Conservation (phyloP, 2,329 filamentous ascomycete species). For the Claviceps paspali region DNA sequence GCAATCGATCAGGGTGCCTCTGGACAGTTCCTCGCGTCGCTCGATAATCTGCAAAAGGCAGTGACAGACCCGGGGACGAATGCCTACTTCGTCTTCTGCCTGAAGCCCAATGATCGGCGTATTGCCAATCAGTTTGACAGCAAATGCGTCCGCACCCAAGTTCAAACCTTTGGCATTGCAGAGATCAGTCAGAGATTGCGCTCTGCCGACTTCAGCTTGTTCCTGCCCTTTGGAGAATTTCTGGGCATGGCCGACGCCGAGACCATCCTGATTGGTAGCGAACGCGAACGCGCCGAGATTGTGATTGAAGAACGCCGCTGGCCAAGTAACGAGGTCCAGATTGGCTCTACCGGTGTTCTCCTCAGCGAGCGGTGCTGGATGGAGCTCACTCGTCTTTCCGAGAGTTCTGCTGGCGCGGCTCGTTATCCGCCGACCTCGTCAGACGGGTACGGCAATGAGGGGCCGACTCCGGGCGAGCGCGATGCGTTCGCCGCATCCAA, state of each 20-base stretch:
- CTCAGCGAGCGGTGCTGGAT: constrained; percentile 93
- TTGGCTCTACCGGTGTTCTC: constrained; percentile 88
- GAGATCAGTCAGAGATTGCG: constrained; percentile 90
- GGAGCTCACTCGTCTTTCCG: constrained; percentile 64
- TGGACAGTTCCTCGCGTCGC: constrained; percentile 75
- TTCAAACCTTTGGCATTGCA: constrained; percentile 90
- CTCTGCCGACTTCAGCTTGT: constrained; percentile 89
- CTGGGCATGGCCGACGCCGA: constrained; percentile 76
- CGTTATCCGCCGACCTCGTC: constrained; percentile 30
- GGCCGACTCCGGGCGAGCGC: constrained; percentile 40
- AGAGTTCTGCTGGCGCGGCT: constrained; percentile 38
- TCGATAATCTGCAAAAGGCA: constrained; percentile 84
- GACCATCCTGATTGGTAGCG: constrained; percentile 74
- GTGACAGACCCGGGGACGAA: constrained; percentile 73
- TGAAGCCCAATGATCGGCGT: constrained; percentile 91
- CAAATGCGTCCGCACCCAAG: constrained; percentile 89
- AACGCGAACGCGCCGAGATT: constrained; percentile 79
- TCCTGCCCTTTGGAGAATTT: constrained; percentile 92
- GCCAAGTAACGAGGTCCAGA: constrained; percentile 78
- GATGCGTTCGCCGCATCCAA: constrained; percentile 48
- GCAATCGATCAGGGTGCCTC: constrained; percentile 66
- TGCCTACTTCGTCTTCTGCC: constrained; percentile 88
- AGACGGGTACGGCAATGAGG: constrained; percentile 49
- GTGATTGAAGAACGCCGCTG: constrained; percentile 87
- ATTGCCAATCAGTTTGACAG: constrained; percentile 99